phyloP scores from a whole-genome alignment of 208 protist genomes.

The Leishmania martiniquensis region DNA sequence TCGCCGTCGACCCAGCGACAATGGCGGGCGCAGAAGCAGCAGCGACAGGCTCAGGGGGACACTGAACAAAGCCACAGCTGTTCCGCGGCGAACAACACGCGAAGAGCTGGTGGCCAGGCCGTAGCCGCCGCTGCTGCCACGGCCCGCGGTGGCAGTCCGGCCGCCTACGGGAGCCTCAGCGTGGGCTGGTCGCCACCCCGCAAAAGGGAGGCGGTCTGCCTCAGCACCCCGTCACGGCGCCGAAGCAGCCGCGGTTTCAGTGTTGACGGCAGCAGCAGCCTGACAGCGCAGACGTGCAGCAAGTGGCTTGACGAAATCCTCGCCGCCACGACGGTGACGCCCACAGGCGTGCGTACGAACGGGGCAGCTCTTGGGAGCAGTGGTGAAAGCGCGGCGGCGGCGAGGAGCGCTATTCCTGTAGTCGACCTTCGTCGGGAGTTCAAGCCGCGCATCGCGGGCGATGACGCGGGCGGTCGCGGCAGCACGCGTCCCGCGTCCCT shows the following conservation, averaged over 20 bases:
- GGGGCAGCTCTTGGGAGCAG: slow-evolving; percentile 3
- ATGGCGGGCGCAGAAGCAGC: background rate
- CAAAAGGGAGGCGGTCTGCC: slow-evolving; percentile 18
- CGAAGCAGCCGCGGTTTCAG: background rate
- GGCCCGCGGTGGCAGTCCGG: background rate
- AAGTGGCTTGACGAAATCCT: slow-evolving; percentile 48
- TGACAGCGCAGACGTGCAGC: too few species aligned
- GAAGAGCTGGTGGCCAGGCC: background rate
- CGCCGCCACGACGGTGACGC: slow-evolving; percentile 27
- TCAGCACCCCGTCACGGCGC: slow-evolving; percentile 24
- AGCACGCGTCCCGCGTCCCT: background rate
- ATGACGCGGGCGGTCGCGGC: background rate
- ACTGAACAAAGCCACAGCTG: slow-evolving; percentile 8
- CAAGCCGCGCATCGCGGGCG: slow-evolving; percentile 26
- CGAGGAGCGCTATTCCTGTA: slow-evolving; percentile 36
- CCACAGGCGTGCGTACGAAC: slow-evolving; percentile 15
- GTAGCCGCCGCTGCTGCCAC: background rate
- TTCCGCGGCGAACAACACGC: background rate
- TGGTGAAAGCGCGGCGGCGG: slow-evolving; percentile 12
- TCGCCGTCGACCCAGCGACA: background rate
- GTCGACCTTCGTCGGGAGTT: slow-evolving; percentile 68
- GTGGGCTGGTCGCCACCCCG: slow-evolving; percentile 10
- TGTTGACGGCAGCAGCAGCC: slow-evolving; percentile 4
- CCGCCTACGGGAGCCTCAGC: slow-evolving; percentile 10
- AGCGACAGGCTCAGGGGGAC: background rate